phyloP scores from a whole-genome alignment of 2,329 filamentous ascomycete genomes.

The Coleophoma eucalyptorum region DNA sequence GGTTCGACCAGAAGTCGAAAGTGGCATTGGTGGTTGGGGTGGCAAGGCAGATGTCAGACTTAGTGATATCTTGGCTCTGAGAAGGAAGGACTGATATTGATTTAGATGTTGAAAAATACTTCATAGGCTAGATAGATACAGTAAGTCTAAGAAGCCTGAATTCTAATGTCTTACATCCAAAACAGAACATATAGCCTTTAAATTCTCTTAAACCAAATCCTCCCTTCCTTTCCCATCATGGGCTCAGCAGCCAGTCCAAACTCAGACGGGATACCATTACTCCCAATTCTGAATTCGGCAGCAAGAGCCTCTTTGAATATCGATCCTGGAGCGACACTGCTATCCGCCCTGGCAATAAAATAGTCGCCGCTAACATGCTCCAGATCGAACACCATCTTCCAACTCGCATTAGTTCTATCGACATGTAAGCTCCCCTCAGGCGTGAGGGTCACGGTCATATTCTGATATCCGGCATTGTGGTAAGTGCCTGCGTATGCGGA shows the following conservation, averaged over 20 bases:
- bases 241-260: slow-evolving; percentile 18
- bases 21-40: slow-evolving; percentile 76
- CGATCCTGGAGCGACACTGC: slow-evolving; percentile 3
- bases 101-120: no score
- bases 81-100: slow-evolving; percentile 31
- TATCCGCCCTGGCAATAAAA: slow-evolving; percentile 18
- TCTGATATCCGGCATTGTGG: slow-evolving; percentile 36
- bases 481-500: slow-evolving; percentile 37
- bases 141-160: no score
- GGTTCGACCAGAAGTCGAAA: slow-evolving; percentile 71
- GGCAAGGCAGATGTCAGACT: slow-evolving; percentile 70
- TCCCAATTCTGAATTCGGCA: slow-evolving; percentile 20
- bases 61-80: slow-evolving; percentile 59
- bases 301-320: slow-evolving; percentile 12
- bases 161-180: no score
- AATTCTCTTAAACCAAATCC: slow-evolving; percentile 22
- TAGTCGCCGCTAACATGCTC: slow-evolving; percentile 24
- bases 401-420: slow-evolving; percentile 4
- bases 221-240: slow-evolving; percentile 16
- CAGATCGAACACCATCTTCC: slow-evolving; percentile 12
- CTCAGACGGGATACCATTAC: slow-evolving; percentile 12
- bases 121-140: no score
- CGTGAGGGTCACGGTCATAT: slow-evolving; percentile 16
- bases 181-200: no score
- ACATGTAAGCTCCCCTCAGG: slow-evolving; percentile 2